Evolutionary conservation across 83 land plant species (phyloP), one percentile per base, ranked within the genome.

Genomic region (Diphasiastrum complanatum): DNA sequence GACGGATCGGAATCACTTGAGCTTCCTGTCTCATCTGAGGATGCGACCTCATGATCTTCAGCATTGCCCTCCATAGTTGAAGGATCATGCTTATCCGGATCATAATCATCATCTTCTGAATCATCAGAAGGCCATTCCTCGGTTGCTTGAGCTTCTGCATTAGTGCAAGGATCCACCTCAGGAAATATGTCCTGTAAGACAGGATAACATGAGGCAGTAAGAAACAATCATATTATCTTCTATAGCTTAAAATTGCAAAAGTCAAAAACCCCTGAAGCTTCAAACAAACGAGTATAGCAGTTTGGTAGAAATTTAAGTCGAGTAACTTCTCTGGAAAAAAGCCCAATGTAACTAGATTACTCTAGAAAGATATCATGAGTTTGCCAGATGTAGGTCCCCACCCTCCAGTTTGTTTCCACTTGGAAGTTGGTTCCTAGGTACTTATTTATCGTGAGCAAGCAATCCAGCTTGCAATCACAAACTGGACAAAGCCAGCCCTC

Each of bases 401-500:
- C 98, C 96, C 86, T 73, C 91, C 91, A 93, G 56, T 37, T 67
- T 61, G 67, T 70, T 33, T 83, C 79, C 26, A 81, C 58, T n/a
- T 80, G 64, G 51, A 80, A 89, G 27, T 47, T 47, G 29, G 99
- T 95, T 27, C 85, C 83, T 49, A 95, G 63, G 79, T 95, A 85
- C 28, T 91, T 97, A 80, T 95, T 95, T 45, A 86, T 66, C 25
- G 69, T 72, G 45, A 85, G 86, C 32, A 89, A 58, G 18, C 81
- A 80, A 68, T 86, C 91, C 78, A 73, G 58, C 78, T 82, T 95
- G 66, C 83, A 77, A 23, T 80, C 81, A 67, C 99, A 95, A 47
- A 78, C 82, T 61, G 80, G 85, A 75, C 99, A 95, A 48, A 92
- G 72, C 98, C 98, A 92, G 26, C 95, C 95, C 63, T 92, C 84